Conservation (phyloP, 176 grass and related monocot species). For the Raddia distichophylla region DNA sequence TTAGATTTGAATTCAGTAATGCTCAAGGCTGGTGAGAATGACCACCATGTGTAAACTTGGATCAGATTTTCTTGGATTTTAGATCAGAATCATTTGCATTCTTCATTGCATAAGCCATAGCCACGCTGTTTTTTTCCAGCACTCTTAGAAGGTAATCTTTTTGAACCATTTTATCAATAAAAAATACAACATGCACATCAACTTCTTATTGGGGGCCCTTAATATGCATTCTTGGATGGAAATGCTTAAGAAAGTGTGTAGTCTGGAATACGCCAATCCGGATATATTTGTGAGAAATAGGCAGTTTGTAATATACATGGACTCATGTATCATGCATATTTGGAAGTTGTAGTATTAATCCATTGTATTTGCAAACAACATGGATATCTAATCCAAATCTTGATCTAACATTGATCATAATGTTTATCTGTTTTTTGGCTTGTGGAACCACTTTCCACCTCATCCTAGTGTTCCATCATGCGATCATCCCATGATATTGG, state of each 20-base stretch:
- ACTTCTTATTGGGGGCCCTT: not conserved
- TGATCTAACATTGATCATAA: not conserved
- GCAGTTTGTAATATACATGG: not conserved
- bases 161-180: constrained; percentile 1
- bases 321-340: not conserved
- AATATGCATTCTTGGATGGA: not conserved
- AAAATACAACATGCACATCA: not conserved
- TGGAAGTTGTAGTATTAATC: constrained; percentile 3
- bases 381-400: constrained; percentile 16
- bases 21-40: not conserved
- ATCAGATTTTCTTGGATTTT: constrained; percentile 26
- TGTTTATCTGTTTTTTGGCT: not conserved
- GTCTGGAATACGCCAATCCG: too few species aligned
- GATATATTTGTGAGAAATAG: not conserved
- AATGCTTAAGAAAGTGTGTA: not conserved
- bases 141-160: constrained; percentile 9
- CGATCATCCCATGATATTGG: too few species aligned
- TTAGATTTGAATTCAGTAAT: constrained; percentile 9
- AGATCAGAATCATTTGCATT: constrained; percentile 8
- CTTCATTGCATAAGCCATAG: constrained; percentile 1
- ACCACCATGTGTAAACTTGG: not conserved
- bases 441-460: too few species aligned
- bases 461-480: too few species aligned
- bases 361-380: not conserved
- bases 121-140: constrained; percentile 7